Conservation (phyloP, 192 early-diverging fungal species). For the Phycomyces nitens region DNA sequence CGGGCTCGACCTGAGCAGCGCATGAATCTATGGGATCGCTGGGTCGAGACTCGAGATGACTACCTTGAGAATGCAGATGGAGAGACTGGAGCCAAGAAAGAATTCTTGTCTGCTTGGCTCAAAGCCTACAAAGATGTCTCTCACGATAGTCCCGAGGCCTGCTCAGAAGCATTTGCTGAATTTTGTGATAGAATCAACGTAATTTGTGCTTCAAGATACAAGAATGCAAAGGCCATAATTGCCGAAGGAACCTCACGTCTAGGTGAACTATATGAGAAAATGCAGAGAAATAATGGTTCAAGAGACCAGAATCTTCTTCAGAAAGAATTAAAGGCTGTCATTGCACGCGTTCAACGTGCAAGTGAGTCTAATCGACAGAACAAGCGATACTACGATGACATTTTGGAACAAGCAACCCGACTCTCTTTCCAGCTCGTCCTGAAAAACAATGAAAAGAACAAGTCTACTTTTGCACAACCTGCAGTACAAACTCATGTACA, state of each 20-base stretch:
- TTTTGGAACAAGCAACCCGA: background rate
- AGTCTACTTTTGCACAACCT: no score
- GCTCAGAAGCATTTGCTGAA: background rate
- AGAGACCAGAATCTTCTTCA: background rate
- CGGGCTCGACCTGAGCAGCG: background rate
- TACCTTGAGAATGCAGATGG: background rate
- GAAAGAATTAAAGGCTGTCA: background rate
- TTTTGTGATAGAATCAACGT: background rate
- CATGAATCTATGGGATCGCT: background rate
- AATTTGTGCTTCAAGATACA: background rate
- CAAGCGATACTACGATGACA: background rate
- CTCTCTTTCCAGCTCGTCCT: background rate
- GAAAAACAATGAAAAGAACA: no score
- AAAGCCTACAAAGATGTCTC: background rate
- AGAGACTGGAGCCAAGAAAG: background rate
- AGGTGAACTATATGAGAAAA: background rate
- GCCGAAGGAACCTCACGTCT: background rate
- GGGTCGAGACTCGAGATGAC: background rate
- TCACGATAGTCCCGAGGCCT: background rate
- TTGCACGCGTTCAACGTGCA: background rate
- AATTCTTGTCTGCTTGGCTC: background rate
- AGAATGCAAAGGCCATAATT: background rate
- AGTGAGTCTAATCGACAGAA: background rate
- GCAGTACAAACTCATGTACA: no score
- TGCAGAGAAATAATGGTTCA: background rate